Conservation (phyloP, 2,329 filamentous ascomycete species). For the Chaetothyriales sp. region DNA sequence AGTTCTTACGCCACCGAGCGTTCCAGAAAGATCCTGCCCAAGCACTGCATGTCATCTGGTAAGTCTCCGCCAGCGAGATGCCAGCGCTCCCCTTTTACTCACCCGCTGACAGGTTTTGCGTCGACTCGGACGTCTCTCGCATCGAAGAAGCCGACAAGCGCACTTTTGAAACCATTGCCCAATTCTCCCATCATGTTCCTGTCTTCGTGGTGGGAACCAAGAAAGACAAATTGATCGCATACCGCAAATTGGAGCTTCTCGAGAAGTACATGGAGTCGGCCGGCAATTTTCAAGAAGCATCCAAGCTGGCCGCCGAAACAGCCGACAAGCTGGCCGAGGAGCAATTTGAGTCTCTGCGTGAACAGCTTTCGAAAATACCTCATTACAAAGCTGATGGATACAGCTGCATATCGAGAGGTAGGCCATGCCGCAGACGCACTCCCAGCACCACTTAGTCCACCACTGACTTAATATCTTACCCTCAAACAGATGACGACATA, state of each 20-base stretch:
- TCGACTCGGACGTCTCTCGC: slow-evolving; percentile 23
- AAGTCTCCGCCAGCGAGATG: slow-evolving; percentile 1
- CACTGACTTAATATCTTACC: slow-evolving; percentile 2
- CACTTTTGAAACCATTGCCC: slow-evolving; percentile 22
- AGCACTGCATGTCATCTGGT: slow-evolving; percentile 23
- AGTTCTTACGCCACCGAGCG: slow-evolving; percentile 22
- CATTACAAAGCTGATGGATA: slow-evolving; percentile 17
- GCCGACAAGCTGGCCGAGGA: slow-evolving; percentile 12
- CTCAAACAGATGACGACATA: slow-evolving; percentile 17
- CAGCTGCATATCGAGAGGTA: slow-evolving; percentile 16
- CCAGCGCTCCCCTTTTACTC: neutral
- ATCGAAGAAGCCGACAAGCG: slow-evolving; percentile 23
- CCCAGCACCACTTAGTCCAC: neutral
- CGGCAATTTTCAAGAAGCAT: slow-evolving; percentile 17
- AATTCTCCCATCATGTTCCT: slow-evolving; percentile 22
- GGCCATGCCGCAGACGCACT: neutral
- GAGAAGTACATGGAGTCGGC: slow-evolving; percentile 14
- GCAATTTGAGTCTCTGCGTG: slow-evolving; percentile 13
- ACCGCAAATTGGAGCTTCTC: slow-evolving; percentile 14
- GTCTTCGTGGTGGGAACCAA: slow-evolving; percentile 25
- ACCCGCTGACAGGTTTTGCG: slow-evolving; percentile 20
- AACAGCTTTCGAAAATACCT: slow-evolving; percentile 13
- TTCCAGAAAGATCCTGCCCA: slow-evolving; percentile 20
- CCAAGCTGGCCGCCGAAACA: slow-evolving; percentile 15
- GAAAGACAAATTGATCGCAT: slow-evolving; percentile 23